Base-by-base conservation (phyloP, 75 land plant species). In the Ceratopteris richardii region DNA sequence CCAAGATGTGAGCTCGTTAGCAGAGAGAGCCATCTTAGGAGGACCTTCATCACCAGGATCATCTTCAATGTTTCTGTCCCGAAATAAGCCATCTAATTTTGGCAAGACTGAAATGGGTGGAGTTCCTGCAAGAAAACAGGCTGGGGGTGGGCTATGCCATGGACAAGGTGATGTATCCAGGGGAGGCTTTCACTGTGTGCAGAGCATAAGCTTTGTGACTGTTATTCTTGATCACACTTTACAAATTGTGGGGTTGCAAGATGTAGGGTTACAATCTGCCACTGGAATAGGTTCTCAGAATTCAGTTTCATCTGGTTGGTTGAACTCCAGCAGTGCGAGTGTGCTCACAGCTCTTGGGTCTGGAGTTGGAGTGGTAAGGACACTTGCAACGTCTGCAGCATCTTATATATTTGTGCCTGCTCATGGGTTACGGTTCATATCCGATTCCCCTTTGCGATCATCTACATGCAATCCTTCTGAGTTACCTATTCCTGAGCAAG, bases 361-460 rank as follows among this genome's bases (percentile, higher is more conserved):
- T 58, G 62, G 77, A 2, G 82, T 86, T 31, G 84, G 90, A 2
- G 76, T 76, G 25, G 82, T 88, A 0, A 89, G 72, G 29, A 83
- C 96, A 0, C 84, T 89, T 39, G 82, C 79, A 44, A 72, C 90
- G n/a, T 30, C 72, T 25, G 63, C 86, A n/a, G 72, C 79, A 1
- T 77, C 98, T 7, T 89, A 89, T 55, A 66, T 89, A 1, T 54
- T 89, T 1, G 79, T 94, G n/a, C 98, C 98, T n/a, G 76, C 90
- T 26, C 85, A 86, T 16, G 69, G 78, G 51, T 42, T 81, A 63
- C 90, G 78, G 7, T 81, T 58, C 47, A 63, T 94, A 6, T 65
- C 95, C 33, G 71, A 82, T 5, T 28, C 51, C 0, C 69, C 85
- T 7, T 71, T 79, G 37, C 85, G 84, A 58, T 80, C 84, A 14